Evolutionary conservation across 176 grass and related monocot species (phyloP).

Genomic region (Juncus effusus): DNA sequence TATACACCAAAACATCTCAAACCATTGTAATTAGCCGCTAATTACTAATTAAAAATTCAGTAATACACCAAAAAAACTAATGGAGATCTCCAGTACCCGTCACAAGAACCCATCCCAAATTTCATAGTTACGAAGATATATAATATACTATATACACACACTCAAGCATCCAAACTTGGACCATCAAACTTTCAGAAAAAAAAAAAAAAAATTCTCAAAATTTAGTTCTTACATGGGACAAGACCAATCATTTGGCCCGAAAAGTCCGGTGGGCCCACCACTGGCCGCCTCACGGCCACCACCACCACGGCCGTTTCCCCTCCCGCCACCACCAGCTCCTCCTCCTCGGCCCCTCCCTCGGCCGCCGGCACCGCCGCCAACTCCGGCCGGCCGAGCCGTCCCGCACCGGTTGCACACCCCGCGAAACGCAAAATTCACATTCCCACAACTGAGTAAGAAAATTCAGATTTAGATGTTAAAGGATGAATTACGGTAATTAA

Average conservation of each 20-base stretch:
- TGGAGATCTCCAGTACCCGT: no score
- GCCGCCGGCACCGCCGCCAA: slow-evolving; percentile 37
- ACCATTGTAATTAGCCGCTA: background rate
- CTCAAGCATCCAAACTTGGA: background rate
- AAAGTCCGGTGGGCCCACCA: slow-evolving; percentile 86
- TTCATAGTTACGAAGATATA: background rate
- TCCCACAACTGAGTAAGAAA: slow-evolving; percentile 59
- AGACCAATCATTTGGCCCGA: slow-evolving; percentile 97
- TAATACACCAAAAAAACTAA: no score
- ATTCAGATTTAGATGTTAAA: no score
- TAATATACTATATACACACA: slow-evolving; percentile 1
- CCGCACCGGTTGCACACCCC: slow-evolving; percentile 58
- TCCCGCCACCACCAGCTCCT: slow-evolving; percentile 30
- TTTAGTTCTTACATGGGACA: slow-evolving; percentile 74
- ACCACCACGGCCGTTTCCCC: slow-evolving; percentile 22
- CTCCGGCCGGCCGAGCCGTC: slow-evolving; percentile 32
- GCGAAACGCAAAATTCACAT: slow-evolving; percentile 79
- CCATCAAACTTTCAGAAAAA: background rate
- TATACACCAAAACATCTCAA: background rate
- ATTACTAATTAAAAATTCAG: no score
- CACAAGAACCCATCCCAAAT: background rate
- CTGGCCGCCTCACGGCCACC: slow-evolving; percentile 27
- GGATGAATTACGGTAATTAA: no score
- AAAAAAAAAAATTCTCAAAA: slow-evolving; percentile 5
- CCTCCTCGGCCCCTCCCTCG: slow-evolving; percentile 33